phyloP scores from a whole-genome alignment of 768 basidiomycete genomes.

The Suillus paluster region DNA sequence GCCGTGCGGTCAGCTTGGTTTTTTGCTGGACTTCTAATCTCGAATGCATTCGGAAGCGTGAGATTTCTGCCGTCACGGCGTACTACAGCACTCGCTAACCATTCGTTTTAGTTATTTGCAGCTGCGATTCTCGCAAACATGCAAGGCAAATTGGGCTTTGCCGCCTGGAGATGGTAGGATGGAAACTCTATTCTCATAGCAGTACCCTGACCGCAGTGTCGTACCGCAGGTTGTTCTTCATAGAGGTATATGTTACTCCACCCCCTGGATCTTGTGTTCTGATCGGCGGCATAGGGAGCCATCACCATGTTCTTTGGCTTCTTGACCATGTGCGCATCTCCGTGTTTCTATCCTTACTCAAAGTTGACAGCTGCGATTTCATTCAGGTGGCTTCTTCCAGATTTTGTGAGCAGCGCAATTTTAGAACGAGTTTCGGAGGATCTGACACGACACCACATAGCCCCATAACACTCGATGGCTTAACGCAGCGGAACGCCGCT shows the following conservation, averaged over 20 bases:
- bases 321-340: slow-evolving; percentile 47
- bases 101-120: slow-evolving; percentile 56
- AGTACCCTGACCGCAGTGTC: background rate
- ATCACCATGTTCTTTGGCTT: slow-evolving; percentile 66
- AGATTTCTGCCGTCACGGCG: slow-evolving; percentile 22
- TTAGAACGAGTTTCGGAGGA: background rate
- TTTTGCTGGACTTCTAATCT: slow-evolving; percentile 61
- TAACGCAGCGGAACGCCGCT: slow-evolving; percentile 50
- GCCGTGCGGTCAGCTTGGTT: slow-evolving; percentile 66
- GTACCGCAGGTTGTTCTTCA: slow-evolving; percentile 63
- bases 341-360: background rate
- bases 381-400: slow-evolving; percentile 59
- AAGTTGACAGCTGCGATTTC: background rate
- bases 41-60: slow-evolving; percentile 71
- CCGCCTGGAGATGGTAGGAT: slow-evolving; percentile 71
- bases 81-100: background rate
- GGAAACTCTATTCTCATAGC: background rate
- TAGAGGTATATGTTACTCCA: slow-evolving; percentile 50
- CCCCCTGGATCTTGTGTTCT: background rate
- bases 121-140: slow-evolving; percentile 74
- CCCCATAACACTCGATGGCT: slow-evolving; percentile 69
- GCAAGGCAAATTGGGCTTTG: slow-evolving; percentile 68
- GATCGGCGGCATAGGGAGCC: slow-evolving; percentile 47
- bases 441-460: slow-evolving; percentile 30
- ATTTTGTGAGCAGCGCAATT: slow-evolving; percentile 49